Evolutionary conservation across 352 stramenopile genomes (phyloP), one percentile per base, ranked within the genome.

Genomic region (Hyaloperonospora brassicae): DNA sequence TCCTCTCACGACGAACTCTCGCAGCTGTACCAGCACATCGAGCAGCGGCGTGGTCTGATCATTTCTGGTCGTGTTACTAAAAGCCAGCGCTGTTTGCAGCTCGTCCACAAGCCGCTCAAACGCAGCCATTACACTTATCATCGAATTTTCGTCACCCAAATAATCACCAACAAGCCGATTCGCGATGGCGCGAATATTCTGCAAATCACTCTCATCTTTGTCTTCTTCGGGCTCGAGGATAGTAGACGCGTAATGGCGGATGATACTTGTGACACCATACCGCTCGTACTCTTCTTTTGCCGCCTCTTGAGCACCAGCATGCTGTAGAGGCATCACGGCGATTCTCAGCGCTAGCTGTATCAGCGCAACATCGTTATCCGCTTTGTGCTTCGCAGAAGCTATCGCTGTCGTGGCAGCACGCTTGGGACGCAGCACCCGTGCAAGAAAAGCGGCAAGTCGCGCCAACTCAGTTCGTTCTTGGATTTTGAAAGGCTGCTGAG

Each of bases 371-470:
- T 80, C 68, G 11, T 66, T 63, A 21, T 76, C 67, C 14, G 50
- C 23, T 11, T 52, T 45, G 5, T 44, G 24, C 30, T 34, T 21
- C 5, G 40, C 13, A 39, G 34, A 30, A 17, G 38, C 27, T 17
- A 17, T 17, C 36, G 44, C n/a, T 27, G 50, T 44, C 17, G 44
- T 25, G n/a, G 39, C 54, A 10, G 47, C 56, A n/a, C 62, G 47
- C 23, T 77, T 76, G 4, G 74, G 75, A 30, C 75, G 75, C 13
- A 88, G 50, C 4, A 88, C 67, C 12, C 71, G 71, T 0, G 73
- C 65, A 21, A 88, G 57, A 43, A 88, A 88, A 0, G 67, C 67
- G 2, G 75, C 63, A 13, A 86, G 50, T 0, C 66, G 63, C 41
- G 63, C 65, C 4, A 81, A 22, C 17, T 85, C 73, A 1, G 43